These are phyloP conservation scores for Ulmus americana DNA, from an alignment of 331 rosid species.

Conservation along the genomic window DNA sequence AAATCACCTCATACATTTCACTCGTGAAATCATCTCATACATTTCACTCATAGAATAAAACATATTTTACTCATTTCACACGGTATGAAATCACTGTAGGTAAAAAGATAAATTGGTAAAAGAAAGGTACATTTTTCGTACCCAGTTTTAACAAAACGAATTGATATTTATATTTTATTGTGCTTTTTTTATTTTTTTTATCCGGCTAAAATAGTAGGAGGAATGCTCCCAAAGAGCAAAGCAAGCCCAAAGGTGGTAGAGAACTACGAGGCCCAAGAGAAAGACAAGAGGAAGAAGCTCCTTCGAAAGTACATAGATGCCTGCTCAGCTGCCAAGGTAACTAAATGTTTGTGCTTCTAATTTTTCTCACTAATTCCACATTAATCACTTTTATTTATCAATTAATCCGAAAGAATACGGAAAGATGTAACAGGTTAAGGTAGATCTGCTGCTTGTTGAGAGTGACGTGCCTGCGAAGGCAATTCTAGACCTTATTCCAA, in stretches of 20 bases:
- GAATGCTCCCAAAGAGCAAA: constrained; percentile 37
- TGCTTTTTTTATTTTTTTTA: background rate
- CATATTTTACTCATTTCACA: too few species aligned
- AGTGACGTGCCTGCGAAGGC: constrained; percentile 6
- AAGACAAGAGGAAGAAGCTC: constrained; percentile 25
- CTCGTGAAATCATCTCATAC: too few species aligned
- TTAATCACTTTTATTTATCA: background rate
- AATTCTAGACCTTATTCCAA: constrained; percentile 3
- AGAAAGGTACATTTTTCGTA: too few species aligned
- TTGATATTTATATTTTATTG: too few species aligned
- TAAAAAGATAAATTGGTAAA: too few species aligned
- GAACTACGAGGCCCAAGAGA: constrained; percentile 26
- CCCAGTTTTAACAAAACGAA: too few species aligned
- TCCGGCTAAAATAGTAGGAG: constrained; percentile 13
- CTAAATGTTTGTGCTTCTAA: background rate
- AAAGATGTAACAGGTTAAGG: constrained; percentile 32
- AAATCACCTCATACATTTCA: too few species aligned
- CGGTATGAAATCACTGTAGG: too few species aligned
- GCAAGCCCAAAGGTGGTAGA: constrained; percentile 30
- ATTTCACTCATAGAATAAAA: too few species aligned
- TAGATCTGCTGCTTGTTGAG: constrained; percentile 42
- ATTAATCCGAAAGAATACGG: background rate
- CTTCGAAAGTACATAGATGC: constrained; percentile 30
- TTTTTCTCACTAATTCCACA: background rate
- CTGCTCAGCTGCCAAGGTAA: constrained; percentile 40